Conservation (phyloP, 2,329 filamentous ascomycete genomes). For the Neofusicoccum sp. region DNA sequence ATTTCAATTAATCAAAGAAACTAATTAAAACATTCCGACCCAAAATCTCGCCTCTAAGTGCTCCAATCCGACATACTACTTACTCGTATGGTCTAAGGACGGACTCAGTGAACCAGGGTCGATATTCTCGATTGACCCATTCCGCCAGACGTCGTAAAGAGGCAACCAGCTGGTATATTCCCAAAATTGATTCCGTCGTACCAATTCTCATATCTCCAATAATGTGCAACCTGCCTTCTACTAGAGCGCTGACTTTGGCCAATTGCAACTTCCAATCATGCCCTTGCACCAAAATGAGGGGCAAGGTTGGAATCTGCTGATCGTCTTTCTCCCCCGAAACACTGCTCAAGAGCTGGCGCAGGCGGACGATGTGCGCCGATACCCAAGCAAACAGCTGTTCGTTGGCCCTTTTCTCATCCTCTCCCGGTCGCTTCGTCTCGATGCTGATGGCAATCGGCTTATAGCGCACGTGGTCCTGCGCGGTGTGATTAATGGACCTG, state of each 20-base stretch:
- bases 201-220: conserved; percentile 10
- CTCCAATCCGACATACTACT: too few relatives aligned
- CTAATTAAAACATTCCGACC: too few relatives aligned
- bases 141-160: conserved; percentile 15
- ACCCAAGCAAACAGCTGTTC: conserved; percentile 19
- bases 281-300: conserved; percentile 19
- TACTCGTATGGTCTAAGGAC: too few relatives aligned
- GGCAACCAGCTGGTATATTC: conserved; percentile 19
- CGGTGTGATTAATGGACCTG: conserved; percentile 18
- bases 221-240: neutral
- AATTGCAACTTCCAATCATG: conserved; percentile 20
- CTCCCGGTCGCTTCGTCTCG: conserved; percentile 13
- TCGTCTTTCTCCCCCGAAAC: neutral
- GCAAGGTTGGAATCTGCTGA: neutral
- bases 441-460: conserved; percentile 18
- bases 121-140: conserved; percentile 9
- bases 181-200: conserved; percentile 7
- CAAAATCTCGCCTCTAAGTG: too few relatives aligned
- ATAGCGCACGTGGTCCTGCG: conserved; percentile 1
- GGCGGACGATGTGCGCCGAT: conserved; percentile 13
- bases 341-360: neutral
- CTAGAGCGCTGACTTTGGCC: neutral
- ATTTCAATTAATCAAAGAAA: too few relatives aligned
- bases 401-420: conserved; percentile 1
- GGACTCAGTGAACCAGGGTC: conserved; percentile 4